phyloP scores from a whole-genome alignment of 176 grass and related monocot genomes.

The Hordeum marinum region DNA sequence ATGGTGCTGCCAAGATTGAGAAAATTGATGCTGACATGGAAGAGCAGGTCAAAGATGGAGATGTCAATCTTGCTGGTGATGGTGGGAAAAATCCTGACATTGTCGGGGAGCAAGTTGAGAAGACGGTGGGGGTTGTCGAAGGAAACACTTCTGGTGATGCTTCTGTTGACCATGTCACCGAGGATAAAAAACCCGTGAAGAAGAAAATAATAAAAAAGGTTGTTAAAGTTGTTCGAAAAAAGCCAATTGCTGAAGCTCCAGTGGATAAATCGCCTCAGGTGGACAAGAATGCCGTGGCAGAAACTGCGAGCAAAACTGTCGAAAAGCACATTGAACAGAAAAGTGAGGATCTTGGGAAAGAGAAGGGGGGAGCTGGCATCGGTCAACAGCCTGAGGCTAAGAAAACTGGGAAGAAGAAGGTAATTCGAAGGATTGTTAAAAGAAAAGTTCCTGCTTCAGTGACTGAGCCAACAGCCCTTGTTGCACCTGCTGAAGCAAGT shows the following conservation, averaged over 20 bases:
- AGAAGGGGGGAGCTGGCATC: constrained; percentile 3
- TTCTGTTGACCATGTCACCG: constrained; percentile 29
- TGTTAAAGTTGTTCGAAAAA: constrained; percentile 68
- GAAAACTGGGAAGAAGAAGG: constrained; percentile 77
- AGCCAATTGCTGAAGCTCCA: constrained; percentile 34
- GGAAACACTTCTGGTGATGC: constrained; percentile 24
- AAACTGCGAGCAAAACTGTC: constrained; percentile 35
- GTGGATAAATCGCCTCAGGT: constrained; percentile 43
- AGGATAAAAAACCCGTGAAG: constrained; percentile 61
- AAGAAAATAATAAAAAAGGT: constrained; percentile 95
- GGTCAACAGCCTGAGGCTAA: constrained; percentile 44
- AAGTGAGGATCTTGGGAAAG: constrained; percentile 32
- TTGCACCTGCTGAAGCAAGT: constrained; percentile 41
- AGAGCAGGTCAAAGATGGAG: constrained; percentile 28
- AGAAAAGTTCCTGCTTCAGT: constrained; percentile 53
- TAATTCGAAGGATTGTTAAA: constrained; percentile 91
- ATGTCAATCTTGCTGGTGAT: constrained; percentile 14
- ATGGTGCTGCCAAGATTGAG: constrained; percentile 35
- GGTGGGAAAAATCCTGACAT: constrained; percentile 21
- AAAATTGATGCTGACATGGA: constrained; percentile 21
- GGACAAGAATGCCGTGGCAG: constrained; percentile 35
- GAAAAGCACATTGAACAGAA: constrained; percentile 29
- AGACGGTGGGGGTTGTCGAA: constrained; percentile 24
- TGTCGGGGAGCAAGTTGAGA: constrained; percentile 32
- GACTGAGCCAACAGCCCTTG: constrained; percentile 24